Evolutionary conservation across 305 asterid species (phyloP), one percentile per base, ranked within the genome.

Genomic region (Petunia hybrid): DNA sequence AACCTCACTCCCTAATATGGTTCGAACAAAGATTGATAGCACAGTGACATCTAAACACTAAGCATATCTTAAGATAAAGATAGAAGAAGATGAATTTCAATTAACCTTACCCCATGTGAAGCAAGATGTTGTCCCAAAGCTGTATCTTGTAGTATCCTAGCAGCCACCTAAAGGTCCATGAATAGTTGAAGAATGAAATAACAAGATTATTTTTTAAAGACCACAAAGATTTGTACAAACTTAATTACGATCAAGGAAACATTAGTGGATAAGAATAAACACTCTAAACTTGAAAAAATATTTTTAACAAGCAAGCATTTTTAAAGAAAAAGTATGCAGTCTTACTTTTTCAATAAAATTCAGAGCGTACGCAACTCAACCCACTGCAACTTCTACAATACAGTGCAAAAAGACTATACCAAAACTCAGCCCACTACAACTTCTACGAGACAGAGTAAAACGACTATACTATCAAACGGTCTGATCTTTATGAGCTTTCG

Each of bases 81-180:
- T 40, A 53, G 31, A 74, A 53, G 56, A 74, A 74, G 46, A 38
- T 53, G 68, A 45, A 65, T 63, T 78, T 43, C 22, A 53, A 16
- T 62, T 74, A 76, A 51, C 64, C 76, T 63, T 86, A 92, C 97
- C 92, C 89, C 86, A 82, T 80, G 77, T 45, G 85, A 85, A 81
- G 88, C 81, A 42, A 80, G 85, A 61, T 67, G 74, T 84, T 85
- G 87, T 14, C 97, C 95, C 65, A 79, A 48, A 82, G 95, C 92
- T 69, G 90, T 88, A 78, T 92, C 91, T 82, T 80, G 86, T 78
- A 91, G 90, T 85, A 92, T 83, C 42, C 82, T 79, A 74, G 97
- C 92, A 76, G 87, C 95, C 85, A 91, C 91, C 95, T 83, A 22
- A 51, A 84, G 46, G 77, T 63, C 80, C 82, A 83, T 74, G 48